Base-by-base conservation (phyloP, 306 rosid species). In the Sicyos baderoa region DNA sequence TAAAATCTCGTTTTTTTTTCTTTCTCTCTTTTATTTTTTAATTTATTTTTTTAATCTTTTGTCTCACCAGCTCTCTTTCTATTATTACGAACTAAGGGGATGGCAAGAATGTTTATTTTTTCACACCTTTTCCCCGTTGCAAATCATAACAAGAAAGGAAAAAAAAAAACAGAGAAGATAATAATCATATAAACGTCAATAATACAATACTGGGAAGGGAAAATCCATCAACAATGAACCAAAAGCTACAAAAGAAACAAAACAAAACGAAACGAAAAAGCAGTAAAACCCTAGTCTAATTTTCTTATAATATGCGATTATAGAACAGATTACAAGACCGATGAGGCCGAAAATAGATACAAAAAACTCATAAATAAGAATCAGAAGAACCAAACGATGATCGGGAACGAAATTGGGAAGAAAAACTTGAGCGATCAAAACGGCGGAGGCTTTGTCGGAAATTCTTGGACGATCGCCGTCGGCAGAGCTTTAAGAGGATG, bases 291-390 rank as follows among this genome's bases (percentile, higher is more conserved):
- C 66, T 71, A 71, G 40, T 25, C 58, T 71, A 32, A 45, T 56
- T 71, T 55, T 17, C 62, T 54, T 71, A 71, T 71, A 37, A 71
- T 35, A 35, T 35, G 40, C 40, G 40, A 35, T 4, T 35, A 6
- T 35, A 14, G 68, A 58, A 72, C 75, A 56, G 21, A 71, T 50
- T 54, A 71, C 75, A 71, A 40, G 75, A 71, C 75, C 75, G 62
- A 55, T 71, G 0, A 71, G 75, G 66, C 65, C 54, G 10, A 56
- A 55, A 42, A n/a, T 55, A 5, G 49, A 40, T 53, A 71, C 75
- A 71, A 16, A 12, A 29, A 55, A 25, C 2, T 25, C 1, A 25
- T 1, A 25, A 25, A 25, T 1, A 25, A 70, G 62, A 70, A 70
- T 53, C 35, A 71, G 35, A 71, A 71, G 74, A 49, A 55, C 7